Evolutionary conservation across 2,329 filamentous ascomycete genomes (phyloP).

Genomic region (Metarhizium anisopliae): DNA sequence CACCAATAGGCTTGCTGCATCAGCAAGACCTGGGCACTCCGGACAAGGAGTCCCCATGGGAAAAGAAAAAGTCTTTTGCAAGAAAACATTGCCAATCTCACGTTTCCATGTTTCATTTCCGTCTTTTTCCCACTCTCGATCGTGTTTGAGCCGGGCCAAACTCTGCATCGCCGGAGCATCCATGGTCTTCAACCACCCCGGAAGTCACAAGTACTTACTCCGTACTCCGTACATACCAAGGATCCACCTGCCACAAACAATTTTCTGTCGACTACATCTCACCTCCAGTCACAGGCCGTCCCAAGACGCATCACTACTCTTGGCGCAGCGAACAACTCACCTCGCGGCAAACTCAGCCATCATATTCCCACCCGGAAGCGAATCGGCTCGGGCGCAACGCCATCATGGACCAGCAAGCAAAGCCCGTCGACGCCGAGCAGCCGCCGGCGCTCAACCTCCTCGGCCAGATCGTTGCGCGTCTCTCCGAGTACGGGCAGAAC

Average conservation of each 20-base stretch:
- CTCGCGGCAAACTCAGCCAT: neutral
- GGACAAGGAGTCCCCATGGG: too few relatives aligned
- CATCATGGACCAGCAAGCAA: slow-evolving; percentile 15
- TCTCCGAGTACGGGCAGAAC: slow-evolving; percentile 27
- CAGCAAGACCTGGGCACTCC: too few relatives aligned
- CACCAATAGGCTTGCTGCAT: neutral
- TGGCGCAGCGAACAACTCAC: slow-evolving; percentile 1
- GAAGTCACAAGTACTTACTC: too few relatives aligned
- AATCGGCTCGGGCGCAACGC: neutral
- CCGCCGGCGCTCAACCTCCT: slow-evolving; percentile 21
- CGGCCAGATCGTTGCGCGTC: slow-evolving; percentile 22
- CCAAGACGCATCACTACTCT: neutral
- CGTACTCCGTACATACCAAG: too few relatives aligned
- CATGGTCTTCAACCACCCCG: too few relatives aligned
- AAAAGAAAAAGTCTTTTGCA: too few relatives aligned
- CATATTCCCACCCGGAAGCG: neutral
- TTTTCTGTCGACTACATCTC: slow-evolving; percentile 3
- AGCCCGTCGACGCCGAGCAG: slow-evolving; percentile 16
- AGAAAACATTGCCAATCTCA: too few relatives aligned
- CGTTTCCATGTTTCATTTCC: too few relatives aligned
- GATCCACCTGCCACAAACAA: neutral
- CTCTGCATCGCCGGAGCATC: too few relatives aligned
- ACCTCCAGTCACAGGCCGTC: neutral
- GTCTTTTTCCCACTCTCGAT: too few relatives aligned
- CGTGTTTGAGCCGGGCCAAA: too few relatives aligned